Evolutionary conservation across 331 rosid species (phyloP).

Genomic region (Saraca asoca): DNA sequence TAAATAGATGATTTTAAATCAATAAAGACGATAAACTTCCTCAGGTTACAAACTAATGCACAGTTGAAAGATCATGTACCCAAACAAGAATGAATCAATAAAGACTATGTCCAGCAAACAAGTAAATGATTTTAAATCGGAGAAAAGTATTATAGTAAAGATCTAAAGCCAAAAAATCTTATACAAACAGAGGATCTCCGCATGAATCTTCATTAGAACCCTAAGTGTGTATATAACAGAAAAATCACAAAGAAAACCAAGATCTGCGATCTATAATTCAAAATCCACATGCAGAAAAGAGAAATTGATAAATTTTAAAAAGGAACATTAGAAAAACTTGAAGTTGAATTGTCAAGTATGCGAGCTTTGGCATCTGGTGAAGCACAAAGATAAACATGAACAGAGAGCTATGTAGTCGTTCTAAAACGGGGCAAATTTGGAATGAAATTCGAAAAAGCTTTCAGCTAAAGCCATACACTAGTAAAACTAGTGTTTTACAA

Average conservation of each 20-base stretch:
- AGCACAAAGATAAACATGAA: too few species aligned
- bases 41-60: background rate
- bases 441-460: too few species aligned
- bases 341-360: background rate
- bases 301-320: too few species aligned
- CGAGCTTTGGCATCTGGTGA: too few species aligned
- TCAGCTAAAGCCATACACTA: too few species aligned
- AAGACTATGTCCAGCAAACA: background rate
- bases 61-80: too few species aligned
- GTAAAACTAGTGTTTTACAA: too few species aligned
- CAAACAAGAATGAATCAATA: too few species aligned
- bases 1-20: too few species aligned
- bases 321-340: background rate
- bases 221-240: background rate
- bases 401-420: too few species aligned
- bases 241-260: background rate
- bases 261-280: slow-evolving; percentile 3
- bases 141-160: background rate
- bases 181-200: background rate
- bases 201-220: background rate
- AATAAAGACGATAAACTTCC: background rate
- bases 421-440: too few species aligned
- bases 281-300: background rate
- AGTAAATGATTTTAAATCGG: background rate
- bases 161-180: background rate